Evolutionary conservation across 2,329 filamentous ascomycete species (phyloP).

Genomic region (Fragosphaeria purpurea): DNA sequence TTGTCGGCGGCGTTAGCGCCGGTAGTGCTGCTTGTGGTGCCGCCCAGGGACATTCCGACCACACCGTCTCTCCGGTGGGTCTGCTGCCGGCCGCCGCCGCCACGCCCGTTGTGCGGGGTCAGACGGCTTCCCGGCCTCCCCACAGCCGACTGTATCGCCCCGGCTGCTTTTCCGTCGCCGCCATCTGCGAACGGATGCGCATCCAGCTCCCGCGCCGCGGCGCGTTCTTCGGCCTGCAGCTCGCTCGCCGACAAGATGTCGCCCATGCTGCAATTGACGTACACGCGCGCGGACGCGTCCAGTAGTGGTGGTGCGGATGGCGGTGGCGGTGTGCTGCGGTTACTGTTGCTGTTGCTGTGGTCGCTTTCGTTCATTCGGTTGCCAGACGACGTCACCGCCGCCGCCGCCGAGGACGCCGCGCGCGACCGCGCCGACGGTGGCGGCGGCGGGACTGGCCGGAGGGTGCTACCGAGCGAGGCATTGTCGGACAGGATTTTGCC

Average conservation of each 20-base stretch:
- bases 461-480: constrained; percentile 54
- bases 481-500: constrained; percentile 76
- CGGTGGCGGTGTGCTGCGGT: constrained; percentile 31
- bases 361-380: neutral
- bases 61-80: too few relatives aligned
- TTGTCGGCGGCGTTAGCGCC: constrained; percentile 1
- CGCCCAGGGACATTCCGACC: neutral
- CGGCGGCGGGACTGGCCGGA: constrained; percentile 53
- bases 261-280: constrained; percentile 89
- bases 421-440: constrained; percentile 29
- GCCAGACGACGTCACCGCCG: constrained; percentile 9
- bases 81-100: too few relatives aligned
- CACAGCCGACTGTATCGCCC: too few relatives aligned
- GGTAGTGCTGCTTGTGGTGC: constrained; percentile 1
- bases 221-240: constrained; percentile 47
- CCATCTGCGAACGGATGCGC: too few relatives aligned
- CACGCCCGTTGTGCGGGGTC: too few relatives aligned
- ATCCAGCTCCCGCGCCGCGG: constrained; percentile 28
- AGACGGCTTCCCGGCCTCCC: neutral
- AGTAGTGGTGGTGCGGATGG: constrained; percentile 16
- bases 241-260: constrained; percentile 59
- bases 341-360: neutral
- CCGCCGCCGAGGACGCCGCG: constrained; percentile 8
- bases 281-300: constrained; percentile 43
- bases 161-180: too few relatives aligned